Base-by-base conservation (phyloP, 73 alveolate genomes). In the Paramecium sexaurelia region DNA sequence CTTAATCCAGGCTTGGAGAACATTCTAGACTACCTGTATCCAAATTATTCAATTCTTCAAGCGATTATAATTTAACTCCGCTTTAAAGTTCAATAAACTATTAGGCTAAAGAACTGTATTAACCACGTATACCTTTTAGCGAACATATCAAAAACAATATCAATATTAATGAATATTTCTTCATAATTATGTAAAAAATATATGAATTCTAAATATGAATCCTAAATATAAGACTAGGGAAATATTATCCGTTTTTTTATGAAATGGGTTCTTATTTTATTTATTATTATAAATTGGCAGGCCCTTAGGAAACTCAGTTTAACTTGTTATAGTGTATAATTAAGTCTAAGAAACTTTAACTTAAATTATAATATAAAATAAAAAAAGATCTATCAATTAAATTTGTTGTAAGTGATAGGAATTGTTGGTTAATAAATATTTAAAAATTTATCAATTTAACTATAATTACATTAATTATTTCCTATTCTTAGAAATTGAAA, bases 21-120 rank as follows among this genome's bases (percentile, higher is more conserved):
- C 86, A 71, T 15, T 71, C 86, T 20, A 71, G 86, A 37, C 35
- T 20, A 7, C 26, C 61, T 71, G 56, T 71, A 71, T 71, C 86
- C 15, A 71, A 20, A 15, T 71, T 33, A 37, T 40, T 36, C 32
- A 71, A 71, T 2, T 71, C 56, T 19, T 71, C 56, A 19, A 71
- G 32, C 29, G 86, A 29, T 10, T 71, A 61, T 36, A 71, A 61
- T 61, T 61, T 61, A 61, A 61, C 7, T 61, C 83, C 83, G 43
- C 83, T 61, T 13, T 61, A 26, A 11, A 61, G 83, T 61, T 61
- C 83, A 29, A 61, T 8, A 61, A 61, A 61, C 43, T 61, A 45
- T 61, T 61, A 32, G 47, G 83, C 83, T 61, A 61, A 61, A 61
- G 26, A 1, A 15, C 29, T 29, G 26, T 61, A 13, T 26, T 26